Evolutionary conservation across 345 rosid genomes (phyloP).

Genomic region (Bruguiera sexangula): DNA sequence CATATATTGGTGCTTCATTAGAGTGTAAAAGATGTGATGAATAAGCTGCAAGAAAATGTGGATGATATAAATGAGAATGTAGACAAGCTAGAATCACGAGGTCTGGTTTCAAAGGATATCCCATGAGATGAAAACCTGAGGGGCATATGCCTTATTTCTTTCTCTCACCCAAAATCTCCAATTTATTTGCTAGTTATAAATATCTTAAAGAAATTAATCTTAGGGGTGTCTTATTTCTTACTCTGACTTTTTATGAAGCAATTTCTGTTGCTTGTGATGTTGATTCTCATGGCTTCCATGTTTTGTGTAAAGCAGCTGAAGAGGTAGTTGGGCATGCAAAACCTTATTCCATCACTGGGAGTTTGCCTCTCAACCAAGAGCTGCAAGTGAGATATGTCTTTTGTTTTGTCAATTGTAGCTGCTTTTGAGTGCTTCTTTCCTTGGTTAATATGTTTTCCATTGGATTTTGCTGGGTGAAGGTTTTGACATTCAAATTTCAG

Average conservation of each 20-base stretch:
- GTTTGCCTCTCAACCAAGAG: slow-evolving; percentile 80
- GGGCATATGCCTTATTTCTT: slow-evolving; percentile 53
- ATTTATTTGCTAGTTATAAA: too few species aligned
- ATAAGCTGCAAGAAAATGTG: slow-evolving; percentile 71
- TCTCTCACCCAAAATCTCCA: too few species aligned
- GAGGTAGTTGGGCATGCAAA: slow-evolving; percentile 80
- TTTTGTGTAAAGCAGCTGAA: slow-evolving; percentile 80
- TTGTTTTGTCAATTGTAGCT: neutral
- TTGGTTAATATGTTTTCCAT: neutral
- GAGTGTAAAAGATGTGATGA: slow-evolving; percentile 67
- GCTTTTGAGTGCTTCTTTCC: neutral
- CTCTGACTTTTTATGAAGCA: slow-evolving; percentile 68
- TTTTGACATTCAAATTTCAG: slow-evolving; percentile 86
- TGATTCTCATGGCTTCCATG: slow-evolving; percentile 75
- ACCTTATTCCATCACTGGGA: slow-evolving; percentile 92
- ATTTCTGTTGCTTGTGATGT: slow-evolving; percentile 79
- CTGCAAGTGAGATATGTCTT: slow-evolving; percentile 50
- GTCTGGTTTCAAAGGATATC: slow-evolving; percentile 80
- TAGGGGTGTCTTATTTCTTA: neutral
- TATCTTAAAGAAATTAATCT: too few species aligned
- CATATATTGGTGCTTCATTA: slow-evolving; percentile 13
- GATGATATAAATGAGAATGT: slow-evolving; percentile 74
- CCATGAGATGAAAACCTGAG: slow-evolving; percentile 69
- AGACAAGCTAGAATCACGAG: slow-evolving; percentile 57
- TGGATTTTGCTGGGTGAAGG: slow-evolving; percentile 63